Percentiles rank a stretch among this genome's conserved stretches.
Evolutionary conservation across 2,329 filamentous ascomycete genomes (phyloP).

Genomic region (Pestalotiopsis fici): DNA sequence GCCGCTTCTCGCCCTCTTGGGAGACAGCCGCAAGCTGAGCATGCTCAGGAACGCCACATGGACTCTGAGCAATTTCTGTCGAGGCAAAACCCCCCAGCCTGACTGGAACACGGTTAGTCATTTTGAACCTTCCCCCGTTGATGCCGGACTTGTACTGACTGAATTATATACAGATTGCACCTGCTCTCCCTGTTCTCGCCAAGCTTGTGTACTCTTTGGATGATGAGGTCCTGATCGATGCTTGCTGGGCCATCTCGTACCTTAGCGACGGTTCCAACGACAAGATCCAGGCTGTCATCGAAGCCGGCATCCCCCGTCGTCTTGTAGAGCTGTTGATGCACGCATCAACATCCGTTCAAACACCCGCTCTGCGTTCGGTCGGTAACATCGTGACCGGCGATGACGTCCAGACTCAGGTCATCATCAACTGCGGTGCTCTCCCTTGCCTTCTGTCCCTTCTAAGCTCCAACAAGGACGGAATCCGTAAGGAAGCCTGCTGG

Average conservation of each 20-base stretch:
- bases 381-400: conserved; percentile 99
- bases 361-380: conserved; percentile 92
- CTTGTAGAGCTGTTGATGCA: conserved; percentile 98
- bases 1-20: conserved; percentile 84
- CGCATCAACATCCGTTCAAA: conserved; percentile 96
- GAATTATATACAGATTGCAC: conserved; percentile 69
- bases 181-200: conserved; percentile 89
- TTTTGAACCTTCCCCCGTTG: not conserved
- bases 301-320: conserved; percentile 93
- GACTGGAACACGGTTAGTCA: conserved; percentile 90
- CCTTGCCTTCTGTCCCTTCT: conserved; percentile 90
- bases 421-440: conserved; percentile 96
- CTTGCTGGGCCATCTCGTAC: conserved; percentile 99
- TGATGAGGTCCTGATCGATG: conserved; percentile 97
- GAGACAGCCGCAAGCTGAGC: conserved; percentile 97
- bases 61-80: conserved; percentile 99
- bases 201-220: conserved; percentile 99
- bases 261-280: conserved; percentile 97
- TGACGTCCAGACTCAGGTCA: conserved; percentile 97
- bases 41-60: conserved; percentile 99
- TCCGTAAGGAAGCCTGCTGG: conserved; percentile 99
- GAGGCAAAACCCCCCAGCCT: conserved; percentile 97
- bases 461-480: conserved; percentile 97
- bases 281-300: conserved; percentile 98
- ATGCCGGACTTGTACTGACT: not conserved